These are phyloP conservation scores for Lathyrus aphaca DNA, from an alignment of 306 rosid genomes.

Conservation along the genomic window DNA sequence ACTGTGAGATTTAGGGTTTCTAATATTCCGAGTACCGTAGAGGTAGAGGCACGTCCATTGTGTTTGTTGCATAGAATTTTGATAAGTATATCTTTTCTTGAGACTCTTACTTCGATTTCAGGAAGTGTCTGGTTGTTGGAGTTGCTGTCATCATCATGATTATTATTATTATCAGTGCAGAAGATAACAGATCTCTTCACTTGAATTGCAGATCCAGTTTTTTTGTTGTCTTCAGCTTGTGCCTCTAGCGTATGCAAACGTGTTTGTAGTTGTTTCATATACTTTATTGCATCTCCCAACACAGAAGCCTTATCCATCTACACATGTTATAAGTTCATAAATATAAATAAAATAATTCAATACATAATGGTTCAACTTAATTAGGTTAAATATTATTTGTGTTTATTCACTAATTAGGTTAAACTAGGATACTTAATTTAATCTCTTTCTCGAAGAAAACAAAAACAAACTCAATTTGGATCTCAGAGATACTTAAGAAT, in stretches of 20 bases:
- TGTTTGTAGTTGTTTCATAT: slow-evolving; percentile 66
- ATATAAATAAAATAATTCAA: slow-evolving; percentile 1
- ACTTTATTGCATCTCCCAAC: slow-evolving; percentile 70
- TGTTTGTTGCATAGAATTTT: slow-evolving; percentile 65
- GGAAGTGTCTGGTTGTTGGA: slow-evolving; percentile 52
- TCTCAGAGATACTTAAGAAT: too few relatives aligned
- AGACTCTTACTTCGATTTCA: slow-evolving; percentile 71
- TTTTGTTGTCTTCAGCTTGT: slow-evolving; percentile 46
- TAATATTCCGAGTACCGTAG: slow-evolving; percentile 46
- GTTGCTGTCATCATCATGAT: slow-evolving; percentile 32
- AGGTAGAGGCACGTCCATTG: slow-evolving; percentile 40
- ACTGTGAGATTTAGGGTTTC: slow-evolving; percentile 61
- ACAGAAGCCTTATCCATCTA: slow-evolving; percentile 95
- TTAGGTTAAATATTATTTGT: not conserved
- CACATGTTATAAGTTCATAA: not conserved
- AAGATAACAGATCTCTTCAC: slow-evolving; percentile 55
- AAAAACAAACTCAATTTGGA: too few relatives aligned
- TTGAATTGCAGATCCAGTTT: slow-evolving; percentile 48
- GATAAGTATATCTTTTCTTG: slow-evolving; percentile 61
- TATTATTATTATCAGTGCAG: slow-evolving; percentile 41
- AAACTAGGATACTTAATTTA: too few relatives aligned
- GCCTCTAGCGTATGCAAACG: slow-evolving; percentile 63
- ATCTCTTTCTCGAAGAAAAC: too few relatives aligned
- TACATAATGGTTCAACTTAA: not conserved
- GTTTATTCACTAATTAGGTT: not conserved